A percentile compares a stretch with the other conserved stretches of the same genome.
phyloP scores from a whole-genome alignment of 305 asterid species.

The Striga hermonthica region DNA sequence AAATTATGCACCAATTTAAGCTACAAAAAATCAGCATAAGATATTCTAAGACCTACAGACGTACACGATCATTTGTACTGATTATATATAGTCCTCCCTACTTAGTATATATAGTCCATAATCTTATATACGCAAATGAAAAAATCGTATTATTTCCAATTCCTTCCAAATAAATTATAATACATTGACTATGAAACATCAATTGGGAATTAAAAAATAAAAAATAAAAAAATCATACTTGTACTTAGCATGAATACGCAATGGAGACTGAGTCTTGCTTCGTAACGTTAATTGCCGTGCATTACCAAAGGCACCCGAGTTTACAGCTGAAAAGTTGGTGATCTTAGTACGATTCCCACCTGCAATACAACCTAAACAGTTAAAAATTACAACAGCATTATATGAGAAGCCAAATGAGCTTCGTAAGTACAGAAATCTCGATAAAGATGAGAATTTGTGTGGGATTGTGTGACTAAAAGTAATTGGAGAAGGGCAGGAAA shows the following conservation, averaged over 20 bases:
- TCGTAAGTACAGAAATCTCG: constrained; percentile 2
- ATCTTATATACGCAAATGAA: no score
- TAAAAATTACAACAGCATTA: constrained; percentile 3
- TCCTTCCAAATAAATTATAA: no score
- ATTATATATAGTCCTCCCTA: no score
- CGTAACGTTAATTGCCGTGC: constrained; percentile 34
- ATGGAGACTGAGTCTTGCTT: constrained; percentile 37
- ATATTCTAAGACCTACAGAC: no score
- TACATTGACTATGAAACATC: no score
- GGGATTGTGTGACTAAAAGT: constrained; percentile 2
- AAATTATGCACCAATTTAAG: no score
- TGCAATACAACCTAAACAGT: constrained; percentile 30
- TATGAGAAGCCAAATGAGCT: constrained; percentile 13
- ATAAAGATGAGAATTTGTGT: constrained; percentile 2
- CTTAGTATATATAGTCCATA: no score
- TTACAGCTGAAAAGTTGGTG: constrained; percentile 35
- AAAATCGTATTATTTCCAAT: no score
- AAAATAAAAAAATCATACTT: constrained; percentile 35
- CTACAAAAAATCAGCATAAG: no score
- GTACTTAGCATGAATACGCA: constrained; percentile 51
- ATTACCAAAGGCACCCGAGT: constrained; percentile 42
- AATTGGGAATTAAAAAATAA: no score
- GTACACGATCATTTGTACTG: no score
- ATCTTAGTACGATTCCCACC: constrained; percentile 48
- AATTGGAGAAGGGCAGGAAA: neutral